These are phyloP conservation scores for Gillenia trifoliata DNA, from an alignment of 306 rosid genomes.

Conservation along the genomic window DNA sequence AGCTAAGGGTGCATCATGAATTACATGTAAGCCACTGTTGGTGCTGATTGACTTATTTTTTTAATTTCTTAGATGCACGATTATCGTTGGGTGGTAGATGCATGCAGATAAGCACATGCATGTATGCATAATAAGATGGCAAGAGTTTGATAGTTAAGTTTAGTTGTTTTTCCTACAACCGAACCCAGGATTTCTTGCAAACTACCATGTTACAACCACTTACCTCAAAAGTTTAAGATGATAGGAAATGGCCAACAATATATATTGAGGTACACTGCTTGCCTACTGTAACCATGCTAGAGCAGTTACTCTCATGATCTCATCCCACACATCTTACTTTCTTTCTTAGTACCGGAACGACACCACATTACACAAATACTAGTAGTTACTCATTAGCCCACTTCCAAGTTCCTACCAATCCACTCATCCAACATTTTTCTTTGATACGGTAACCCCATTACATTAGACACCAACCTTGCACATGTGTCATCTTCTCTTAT, in stretches of 20 bases:
- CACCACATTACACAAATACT: background rate
- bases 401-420: background rate
- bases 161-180: background rate
- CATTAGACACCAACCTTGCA: no score
- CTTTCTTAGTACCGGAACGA: background rate
- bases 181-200: background rate
- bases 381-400: background rate
- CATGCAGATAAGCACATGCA: background rate
- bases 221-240: background rate
- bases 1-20: background rate
- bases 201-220: no score
- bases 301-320: background rate
- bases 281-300: background rate
- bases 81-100: background rate
- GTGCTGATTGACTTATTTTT: background rate
- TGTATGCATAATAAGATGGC: background rate
- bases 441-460: no score
- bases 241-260: background rate
- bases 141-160: background rate
- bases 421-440: background rate
- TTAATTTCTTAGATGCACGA: background rate
- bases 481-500: no score
- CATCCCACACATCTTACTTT: background rate
- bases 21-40: background rate
- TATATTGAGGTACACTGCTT: background rate